phyloP scores from a whole-genome alignment of 495 filamentous ascomycete genomes.

The Penicillium paradoxum region DNA sequence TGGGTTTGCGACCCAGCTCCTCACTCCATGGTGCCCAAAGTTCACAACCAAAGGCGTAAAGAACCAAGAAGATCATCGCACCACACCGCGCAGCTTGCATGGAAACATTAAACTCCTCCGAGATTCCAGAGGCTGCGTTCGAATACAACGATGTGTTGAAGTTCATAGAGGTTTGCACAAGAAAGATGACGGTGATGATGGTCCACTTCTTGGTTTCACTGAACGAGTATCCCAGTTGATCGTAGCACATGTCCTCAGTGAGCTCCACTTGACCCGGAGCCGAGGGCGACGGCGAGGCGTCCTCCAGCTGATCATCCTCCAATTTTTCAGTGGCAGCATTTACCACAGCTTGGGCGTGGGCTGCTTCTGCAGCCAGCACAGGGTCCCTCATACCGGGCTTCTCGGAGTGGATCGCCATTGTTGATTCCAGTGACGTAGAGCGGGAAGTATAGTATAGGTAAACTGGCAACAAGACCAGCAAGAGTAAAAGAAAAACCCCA shows the following conservation, averaged over 20 bases:
- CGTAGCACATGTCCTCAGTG: slow-evolving; percentile 54
- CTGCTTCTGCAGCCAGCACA: slow-evolving; percentile 30
- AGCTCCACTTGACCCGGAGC: slow-evolving; percentile 39
- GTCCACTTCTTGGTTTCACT: slow-evolving; percentile 51
- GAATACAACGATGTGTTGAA: slow-evolving; percentile 55
- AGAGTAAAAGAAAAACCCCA: not conserved
- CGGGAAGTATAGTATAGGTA: not conserved
- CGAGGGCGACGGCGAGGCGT: slow-evolving; percentile 2
- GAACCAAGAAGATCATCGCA: slow-evolving; percentile 55
- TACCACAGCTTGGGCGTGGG: slow-evolving; percentile 28
- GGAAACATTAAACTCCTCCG: slow-evolving; percentile 44
- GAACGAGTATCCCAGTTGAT: slow-evolving; percentile 52
- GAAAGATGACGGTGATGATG: slow-evolving; percentile 57
- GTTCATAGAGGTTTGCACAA: slow-evolving; percentile 56
- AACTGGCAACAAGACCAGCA: not conserved
- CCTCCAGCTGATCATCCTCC: slow-evolving; percentile 25
- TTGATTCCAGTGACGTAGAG: slow-evolving; percentile 4
- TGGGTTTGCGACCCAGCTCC: slow-evolving; percentile 53
- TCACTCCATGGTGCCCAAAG: slow-evolving; percentile 66
- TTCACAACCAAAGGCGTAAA: slow-evolving; percentile 63
- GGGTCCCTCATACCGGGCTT: slow-evolving; percentile 25
- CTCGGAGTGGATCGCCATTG: slow-evolving; percentile 17
- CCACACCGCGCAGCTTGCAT: slow-evolving; percentile 49
- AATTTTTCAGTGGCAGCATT: slow-evolving; percentile 26
- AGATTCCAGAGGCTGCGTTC: slow-evolving; percentile 47